These are phyloP conservation scores for Zygoascus hellenicus DNA, from an alignment of 1,139 yeast species.

Conservation along the genomic window DNA sequence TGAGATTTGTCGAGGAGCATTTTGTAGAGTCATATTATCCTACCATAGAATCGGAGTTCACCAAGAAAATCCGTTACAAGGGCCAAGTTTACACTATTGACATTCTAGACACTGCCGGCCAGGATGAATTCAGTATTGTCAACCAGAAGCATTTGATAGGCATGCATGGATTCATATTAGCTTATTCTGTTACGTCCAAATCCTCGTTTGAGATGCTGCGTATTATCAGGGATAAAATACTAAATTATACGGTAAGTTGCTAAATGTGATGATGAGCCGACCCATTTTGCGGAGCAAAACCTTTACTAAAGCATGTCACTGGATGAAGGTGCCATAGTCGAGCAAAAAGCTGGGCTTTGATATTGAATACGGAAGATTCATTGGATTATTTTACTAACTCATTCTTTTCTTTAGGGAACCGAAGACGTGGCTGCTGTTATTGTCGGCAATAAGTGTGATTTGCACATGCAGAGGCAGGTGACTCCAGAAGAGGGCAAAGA, in stretches of 20 bases:
- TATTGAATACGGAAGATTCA: too few species aligned
- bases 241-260: slow-evolving; percentile 46
- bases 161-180: slow-evolving; percentile 75
- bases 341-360: too few species aligned
- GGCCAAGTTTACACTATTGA: slow-evolving; percentile 66
- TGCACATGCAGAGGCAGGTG: slow-evolving; percentile 45
- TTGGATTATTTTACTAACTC: background rate
- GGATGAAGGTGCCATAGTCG: too few species aligned
- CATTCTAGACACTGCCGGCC: slow-evolving; percentile 85
- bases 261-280: too few species aligned
- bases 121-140: slow-evolving; percentile 76
- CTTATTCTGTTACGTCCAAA: slow-evolving; percentile 75
- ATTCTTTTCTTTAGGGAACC: slow-evolving; percentile 39
- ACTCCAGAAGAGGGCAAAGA: slow-evolving; percentile 55
- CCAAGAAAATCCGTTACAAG: slow-evolving; percentile 61
- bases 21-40: slow-evolving; percentile 89
- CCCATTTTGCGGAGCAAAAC: too few species aligned
- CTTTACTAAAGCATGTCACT: too few species aligned
- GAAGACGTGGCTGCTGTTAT: slow-evolving; percentile 71
- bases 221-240: slow-evolving; percentile 74
- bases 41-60: slow-evolving; percentile 82
- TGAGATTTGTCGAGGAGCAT: slow-evolving; percentile 83
- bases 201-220: slow-evolving; percentile 73
- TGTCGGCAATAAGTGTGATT: slow-evolving; percentile 79
- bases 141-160: slow-evolving; percentile 77